Conservation (phyloP, 139 green algal species). For the Chlorella sp. region DNA sequence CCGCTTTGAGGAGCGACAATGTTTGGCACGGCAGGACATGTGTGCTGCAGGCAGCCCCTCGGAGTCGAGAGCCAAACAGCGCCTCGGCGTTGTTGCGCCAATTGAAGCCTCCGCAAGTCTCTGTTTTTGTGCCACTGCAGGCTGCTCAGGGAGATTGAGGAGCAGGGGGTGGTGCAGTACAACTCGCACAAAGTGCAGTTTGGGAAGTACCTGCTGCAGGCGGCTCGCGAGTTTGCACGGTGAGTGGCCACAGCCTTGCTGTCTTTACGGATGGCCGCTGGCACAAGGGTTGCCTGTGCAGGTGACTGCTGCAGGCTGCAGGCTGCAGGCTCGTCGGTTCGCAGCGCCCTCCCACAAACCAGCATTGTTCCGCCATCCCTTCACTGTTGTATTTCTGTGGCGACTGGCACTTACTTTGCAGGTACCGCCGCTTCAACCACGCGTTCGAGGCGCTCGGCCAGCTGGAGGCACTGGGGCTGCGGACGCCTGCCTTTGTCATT, state of each 20-base stretch:
- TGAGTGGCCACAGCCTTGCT: background rate
- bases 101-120: too few relatives aligned
- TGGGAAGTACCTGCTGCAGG: slow-evolving; percentile 19
- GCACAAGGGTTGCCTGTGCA: too few relatives aligned
- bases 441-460: background rate
- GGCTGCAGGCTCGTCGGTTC: background rate
- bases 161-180: background rate
- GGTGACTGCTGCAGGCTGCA: too few relatives aligned
- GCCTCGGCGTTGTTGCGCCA: too few relatives aligned
- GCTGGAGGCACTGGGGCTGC: slow-evolving; percentile 7
- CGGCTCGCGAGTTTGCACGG: slow-evolving; percentile 22
- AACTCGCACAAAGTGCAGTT: background rate
- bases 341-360: background rate
- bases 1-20: too few relatives aligned
- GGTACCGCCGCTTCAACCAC: background rate
- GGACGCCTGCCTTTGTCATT: slow-evolving; percentile 12
- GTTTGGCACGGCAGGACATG: too few relatives aligned
- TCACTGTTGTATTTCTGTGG: too few relatives aligned
- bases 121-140: background rate
- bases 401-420: background rate
- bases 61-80: too few relatives aligned
- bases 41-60: too few relatives aligned
- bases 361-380: too few relatives aligned
- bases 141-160: slow-evolving; percentile 2
- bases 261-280: too few relatives aligned